Evolutionary conservation across 1,284 basidiomycete genomes (phyloP).

Genomic region (Sutorius eximius): DNA sequence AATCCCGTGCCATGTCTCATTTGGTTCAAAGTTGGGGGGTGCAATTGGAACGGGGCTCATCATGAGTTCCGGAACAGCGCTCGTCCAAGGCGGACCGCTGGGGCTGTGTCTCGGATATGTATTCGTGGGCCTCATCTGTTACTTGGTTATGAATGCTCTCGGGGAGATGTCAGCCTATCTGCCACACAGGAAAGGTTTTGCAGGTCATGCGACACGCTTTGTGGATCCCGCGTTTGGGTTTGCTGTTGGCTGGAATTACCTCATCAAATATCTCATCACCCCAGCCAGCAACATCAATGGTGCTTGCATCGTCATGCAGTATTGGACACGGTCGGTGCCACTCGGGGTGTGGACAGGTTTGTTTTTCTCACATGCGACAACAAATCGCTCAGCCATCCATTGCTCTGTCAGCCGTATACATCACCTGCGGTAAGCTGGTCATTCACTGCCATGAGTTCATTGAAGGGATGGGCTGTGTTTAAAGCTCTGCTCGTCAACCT

Average conservation of each 20-base stretch:
- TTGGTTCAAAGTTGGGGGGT: slow-evolving; percentile 12
- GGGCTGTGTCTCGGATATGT: slow-evolving; percentile 44
- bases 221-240: slow-evolving; percentile 52
- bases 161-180: slow-evolving; percentile 44
- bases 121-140: slow-evolving; percentile 28
- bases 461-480: slow-evolving; percentile 1
- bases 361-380: slow-evolving; percentile 39
- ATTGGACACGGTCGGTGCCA: slow-evolving; percentile 15
- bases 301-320: slow-evolving; percentile 17
- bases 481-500: slow-evolving; percentile 58
- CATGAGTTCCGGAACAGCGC: slow-evolving; percentile 30
- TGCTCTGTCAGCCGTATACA: slow-evolving; percentile 48
- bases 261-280: slow-evolving; percentile 18
- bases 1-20: slow-evolving; percentile 35
- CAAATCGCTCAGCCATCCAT: slow-evolving; percentile 31
- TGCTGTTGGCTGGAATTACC: slow-evolving; percentile 43
- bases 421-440: slow-evolving; percentile 47
- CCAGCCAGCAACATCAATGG: slow-evolving; percentile 17
- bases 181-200: slow-evolving; percentile 45
- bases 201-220: slow-evolving; percentile 46
- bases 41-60: slow-evolving; percentile 18
- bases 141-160: slow-evolving; percentile 40
- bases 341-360: slow-evolving; percentile 19
- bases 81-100: slow-evolving; percentile 30
- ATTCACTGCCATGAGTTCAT: background rate